phyloP scores from a whole-genome alignment of 2,329 filamentous ascomycete species.

The Huntiella decipiens region DNA sequence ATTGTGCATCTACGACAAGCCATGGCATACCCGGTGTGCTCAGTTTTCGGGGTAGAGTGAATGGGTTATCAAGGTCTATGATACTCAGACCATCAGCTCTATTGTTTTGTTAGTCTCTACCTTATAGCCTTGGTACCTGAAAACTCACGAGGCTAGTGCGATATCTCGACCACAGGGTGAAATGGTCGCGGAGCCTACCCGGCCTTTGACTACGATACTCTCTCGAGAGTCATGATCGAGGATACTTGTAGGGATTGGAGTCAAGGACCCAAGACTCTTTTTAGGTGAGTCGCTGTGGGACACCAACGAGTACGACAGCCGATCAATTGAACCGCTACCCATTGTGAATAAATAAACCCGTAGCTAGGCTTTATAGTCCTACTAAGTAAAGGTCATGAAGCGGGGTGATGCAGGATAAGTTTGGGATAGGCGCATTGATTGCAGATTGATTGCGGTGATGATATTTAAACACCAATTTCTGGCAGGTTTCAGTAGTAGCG shows the following conservation, averaged over 20 bases:
- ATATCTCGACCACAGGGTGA: constrained; percentile 82
- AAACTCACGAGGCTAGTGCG: constrained; percentile 56
- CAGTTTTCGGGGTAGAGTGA: constrained; percentile 67
- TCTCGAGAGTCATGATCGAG: constrained; percentile 80
- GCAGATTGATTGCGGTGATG: too few species aligned
- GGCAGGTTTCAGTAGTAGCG: too few species aligned
- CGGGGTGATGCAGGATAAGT: too few species aligned
- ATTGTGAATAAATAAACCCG: too few species aligned
- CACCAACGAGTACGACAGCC: background rate
- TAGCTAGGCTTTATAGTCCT: too few species aligned
- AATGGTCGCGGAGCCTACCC: constrained; percentile 79
- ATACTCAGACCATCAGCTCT: constrained; percentile 74
- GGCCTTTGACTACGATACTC: constrained; percentile 62
- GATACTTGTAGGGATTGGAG: constrained; percentile 37
- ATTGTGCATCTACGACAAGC: constrained; percentile 90
- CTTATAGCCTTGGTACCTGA: background rate
- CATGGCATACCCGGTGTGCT: constrained; percentile 71
- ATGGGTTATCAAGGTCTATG: constrained; percentile 79
- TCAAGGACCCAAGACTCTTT: constrained; percentile 27
- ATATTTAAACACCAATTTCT: too few species aligned
- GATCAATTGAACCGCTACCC: background rate
- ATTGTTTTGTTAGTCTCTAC: background rate
- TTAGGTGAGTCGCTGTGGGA: constrained; percentile 23
- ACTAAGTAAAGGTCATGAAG: too few species aligned
- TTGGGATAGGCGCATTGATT: too few species aligned